Conservation (phyloP, 1,284 basidiomycete species). For the Apiotrichum akiyoshidainum region DNA sequence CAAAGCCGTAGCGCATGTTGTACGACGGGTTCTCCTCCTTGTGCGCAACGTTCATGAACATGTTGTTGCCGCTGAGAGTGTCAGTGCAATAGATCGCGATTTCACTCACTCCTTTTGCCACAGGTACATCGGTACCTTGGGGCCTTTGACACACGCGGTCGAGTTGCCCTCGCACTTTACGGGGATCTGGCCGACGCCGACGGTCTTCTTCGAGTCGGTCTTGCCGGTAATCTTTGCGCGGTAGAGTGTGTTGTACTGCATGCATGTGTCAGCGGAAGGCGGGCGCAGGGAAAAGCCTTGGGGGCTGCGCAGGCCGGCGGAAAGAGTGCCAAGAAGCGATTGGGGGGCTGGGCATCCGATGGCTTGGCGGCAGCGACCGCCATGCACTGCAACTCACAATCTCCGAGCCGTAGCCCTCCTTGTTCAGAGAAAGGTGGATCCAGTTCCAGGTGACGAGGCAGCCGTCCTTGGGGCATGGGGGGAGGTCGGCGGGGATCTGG, state of each 20-base stretch:
- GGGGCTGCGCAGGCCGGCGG: neutral
- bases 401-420: constrained; percentile 19
- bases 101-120: constrained; percentile 16
- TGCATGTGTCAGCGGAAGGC: neutral
- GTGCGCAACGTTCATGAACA: neutral
- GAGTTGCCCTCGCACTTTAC: constrained; percentile 39
- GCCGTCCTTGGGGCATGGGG: constrained; percentile 62
- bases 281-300: neutral
- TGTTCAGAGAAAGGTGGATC: constrained; percentile 3
- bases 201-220: constrained; percentile 21
- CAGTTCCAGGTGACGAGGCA: constrained; percentile 64
- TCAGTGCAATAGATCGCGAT: neutral
- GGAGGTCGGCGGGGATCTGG: constrained; percentile 53
- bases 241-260: constrained; percentile 67
- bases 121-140: constrained; percentile 23
- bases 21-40: constrained; percentile 40
- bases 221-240: constrained; percentile 62
- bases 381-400: constrained; percentile 10
- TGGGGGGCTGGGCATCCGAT: neutral
- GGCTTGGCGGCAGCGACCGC: neutral
- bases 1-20: constrained; percentile 29
- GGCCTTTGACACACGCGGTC: constrained; percentile 35
- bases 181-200: constrained; percentile 51
- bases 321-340: neutral
- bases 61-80: constrained; percentile 13